These are phyloP conservation scores for Limnanthes douglasii DNA, from an alignment of 345 rosid genomes.

Conservation along the genomic window DNA sequence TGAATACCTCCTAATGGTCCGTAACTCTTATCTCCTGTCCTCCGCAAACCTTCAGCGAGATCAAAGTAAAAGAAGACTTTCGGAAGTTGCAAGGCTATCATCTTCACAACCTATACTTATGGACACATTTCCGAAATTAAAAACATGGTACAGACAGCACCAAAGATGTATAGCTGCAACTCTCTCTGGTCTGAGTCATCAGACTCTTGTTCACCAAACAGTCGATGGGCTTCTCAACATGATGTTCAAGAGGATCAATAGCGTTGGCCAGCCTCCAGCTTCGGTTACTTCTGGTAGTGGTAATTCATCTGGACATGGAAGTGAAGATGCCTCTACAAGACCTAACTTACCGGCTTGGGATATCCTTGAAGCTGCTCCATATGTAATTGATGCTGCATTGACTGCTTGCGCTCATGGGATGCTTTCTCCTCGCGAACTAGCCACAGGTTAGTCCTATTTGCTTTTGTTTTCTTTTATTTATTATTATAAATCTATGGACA, in stretches of 20 bases:
- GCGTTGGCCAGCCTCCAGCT: conserved; percentile 41
- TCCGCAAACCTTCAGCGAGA: conserved; percentile 40
- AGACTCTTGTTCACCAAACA: conserved; percentile 73
- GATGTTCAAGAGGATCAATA: conserved; percentile 61
- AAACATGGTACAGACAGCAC: conserved; percentile 85
- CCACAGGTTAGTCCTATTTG: conserved; percentile 63
- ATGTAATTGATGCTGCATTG: conserved; percentile 85
- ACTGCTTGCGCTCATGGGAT: conserved; percentile 92
- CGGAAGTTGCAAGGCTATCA: conserved; percentile 37
- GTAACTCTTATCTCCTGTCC: conserved; percentile 66
- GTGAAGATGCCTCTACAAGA: conserved; percentile 44
- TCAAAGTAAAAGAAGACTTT: conserved; percentile 42
- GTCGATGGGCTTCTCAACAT: conserved; percentile 70
- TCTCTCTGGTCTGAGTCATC: conserved; percentile 65
- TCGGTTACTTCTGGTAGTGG: conserved; percentile 69
- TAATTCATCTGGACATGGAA: conserved; percentile 59
- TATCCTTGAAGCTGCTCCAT: conserved; percentile 86
- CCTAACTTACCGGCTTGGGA: conserved; percentile 93
- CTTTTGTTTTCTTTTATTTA: conserved; percentile 2
- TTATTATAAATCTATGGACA: too few species aligned
- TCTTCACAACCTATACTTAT: conserved; percentile 56
- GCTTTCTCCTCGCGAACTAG: conserved; percentile 92
- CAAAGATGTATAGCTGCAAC: conserved; percentile 81
- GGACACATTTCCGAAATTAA: conserved; percentile 85
- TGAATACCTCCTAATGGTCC: conserved; percentile 69